Evolutionary conservation across 257 asterid genomes (phyloP), one percentile per base, ranked within the genome.

Genomic region (Solanum habrochaites): DNA sequence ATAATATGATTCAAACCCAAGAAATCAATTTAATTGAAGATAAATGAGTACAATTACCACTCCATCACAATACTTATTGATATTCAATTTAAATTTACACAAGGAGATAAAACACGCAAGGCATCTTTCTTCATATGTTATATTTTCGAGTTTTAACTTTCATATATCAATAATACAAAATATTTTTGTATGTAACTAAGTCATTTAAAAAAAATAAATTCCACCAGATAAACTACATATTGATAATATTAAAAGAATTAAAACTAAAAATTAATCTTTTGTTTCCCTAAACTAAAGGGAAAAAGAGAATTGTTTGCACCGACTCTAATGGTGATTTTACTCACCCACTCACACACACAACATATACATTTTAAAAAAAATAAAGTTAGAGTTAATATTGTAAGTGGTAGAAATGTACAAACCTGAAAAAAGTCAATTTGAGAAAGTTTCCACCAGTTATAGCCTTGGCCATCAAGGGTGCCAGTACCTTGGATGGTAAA

Each of bases 401-500:
- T 49, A 16, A 47, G 45, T 29, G 45, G 29, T 47, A 23, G 27
- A 83, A 83, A 83, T 62, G 49, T 27, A 52, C 64, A 74, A 87
- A 93, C 97, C 90, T 92, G 92, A 40, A 82, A 47, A 18, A 21
- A 39, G 86, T 91, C 88, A 25, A 78, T 77, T 67, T 85, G 89
- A 86, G 94, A 89, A 84, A 91, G 89, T 82, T 71, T 83, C 98
- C 98, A 94, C 98, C 98, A 95, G 88, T 92, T 91, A 82, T 89
- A 91, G 71, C 98, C 98, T 88, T 92, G 98, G 85, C 98, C 98
- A 91, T 95, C 97, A 87, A 89, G 91, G 73, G 89, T 91, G 37
- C 98, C 98, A 14, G 78, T n/a, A 52, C 98, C 98, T 93, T 91
- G 93, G 82, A 95, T 90, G 39, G 95, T 94, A 87, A 95, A 95